Evolutionary conservation across 345 rosid genomes (phyloP), one percentile per base, ranked within the genome.

Genomic region (Lumnitzera littorea): DNA sequence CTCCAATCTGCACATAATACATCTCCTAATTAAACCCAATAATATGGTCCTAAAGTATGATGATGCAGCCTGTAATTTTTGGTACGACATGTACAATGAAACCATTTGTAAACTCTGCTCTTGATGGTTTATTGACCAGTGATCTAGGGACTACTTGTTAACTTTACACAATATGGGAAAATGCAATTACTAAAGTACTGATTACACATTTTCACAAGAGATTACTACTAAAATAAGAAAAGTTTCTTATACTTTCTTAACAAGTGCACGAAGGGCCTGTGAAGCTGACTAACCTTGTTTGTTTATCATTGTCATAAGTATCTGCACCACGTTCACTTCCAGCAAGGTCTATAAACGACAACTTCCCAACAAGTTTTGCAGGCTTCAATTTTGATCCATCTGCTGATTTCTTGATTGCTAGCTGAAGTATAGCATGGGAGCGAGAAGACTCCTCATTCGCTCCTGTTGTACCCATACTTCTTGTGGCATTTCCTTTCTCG

Each of bases 271-370:
- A 29, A 51, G 51, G 43, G n/a, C n/a, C 29, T 11, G 15, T 36
- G 57, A 60, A n/a, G 12, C 43, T 14, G n/a, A 29, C 25, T 13
- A 61, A 84, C 91, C 91, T 82, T 14, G 91, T 84, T 46, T 76
- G 85, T 66, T 82, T 80, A 67, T 85, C 85, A 74, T 82, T 85
- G 53, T 85, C 91, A 50, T 82, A 82, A 15, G 91, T 85, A 73
- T 85, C 91, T 43, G 87, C 87, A 53, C 91, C 91, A 2, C 85
- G 83, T 74, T 85, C 91, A 69, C 87, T 85, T 52, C 87, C 91
- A 49, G 82, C 91, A 62, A 84, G 82, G 65, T 82, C 87, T 54
- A 84, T 84, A 63, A 84, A 82, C 50, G 91, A 84, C 61, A 82
- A 71, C 63, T 85, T 80, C 51, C 91, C 91, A 2, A 80, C 80